Conservation (phyloP, 352 stramenopile genomes). For the Phytophthora fragariaefolia region DNA sequence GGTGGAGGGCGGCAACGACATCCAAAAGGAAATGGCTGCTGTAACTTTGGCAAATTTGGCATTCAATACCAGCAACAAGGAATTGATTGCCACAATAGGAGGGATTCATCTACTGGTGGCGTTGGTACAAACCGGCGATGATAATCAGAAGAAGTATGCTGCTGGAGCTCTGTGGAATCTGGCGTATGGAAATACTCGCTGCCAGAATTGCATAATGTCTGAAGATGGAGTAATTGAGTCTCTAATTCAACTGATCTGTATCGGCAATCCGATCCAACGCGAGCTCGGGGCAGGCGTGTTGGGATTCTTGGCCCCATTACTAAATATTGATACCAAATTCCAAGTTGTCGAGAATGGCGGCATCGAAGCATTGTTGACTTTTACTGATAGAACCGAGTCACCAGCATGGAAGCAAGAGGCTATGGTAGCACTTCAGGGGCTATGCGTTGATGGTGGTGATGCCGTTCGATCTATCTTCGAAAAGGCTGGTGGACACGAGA, state of each 20-base stretch:
- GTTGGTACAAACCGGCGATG: neutral
- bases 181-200: neutral
- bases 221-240: neutral
- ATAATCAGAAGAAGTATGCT: neutral
- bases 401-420: neutral
- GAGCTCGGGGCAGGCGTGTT: neutral
- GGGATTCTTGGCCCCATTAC: neutral
- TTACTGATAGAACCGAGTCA: neutral
- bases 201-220: neutral
- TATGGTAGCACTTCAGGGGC: neutral
- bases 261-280: neutral
- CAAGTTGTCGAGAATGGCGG: neutral
- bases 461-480: neutral
- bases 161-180: slow-evolving; percentile 1
- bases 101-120: too few relatives aligned
- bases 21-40: neutral
- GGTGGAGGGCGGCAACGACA: neutral
- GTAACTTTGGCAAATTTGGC: neutral
- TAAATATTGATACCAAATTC: neutral
- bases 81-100: neutral
- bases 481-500: neutral
- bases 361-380: neutral
- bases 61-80: neutral
- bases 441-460: neutral
- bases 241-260: neutral